Conservation (phyloP, 306 rosid species). For the Ceratonia siliqua region DNA sequence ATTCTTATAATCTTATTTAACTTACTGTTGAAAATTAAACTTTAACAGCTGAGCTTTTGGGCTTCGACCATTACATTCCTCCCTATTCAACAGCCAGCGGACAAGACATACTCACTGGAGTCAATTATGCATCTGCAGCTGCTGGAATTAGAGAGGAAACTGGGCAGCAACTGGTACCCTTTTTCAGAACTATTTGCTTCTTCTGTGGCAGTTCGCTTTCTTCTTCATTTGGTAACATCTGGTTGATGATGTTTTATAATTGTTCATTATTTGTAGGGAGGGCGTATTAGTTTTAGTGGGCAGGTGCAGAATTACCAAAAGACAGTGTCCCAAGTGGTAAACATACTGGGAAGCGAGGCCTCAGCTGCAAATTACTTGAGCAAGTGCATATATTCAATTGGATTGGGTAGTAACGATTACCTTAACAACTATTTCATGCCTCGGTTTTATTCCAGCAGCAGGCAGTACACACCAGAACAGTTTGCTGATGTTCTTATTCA, state of each 20-base stretch:
- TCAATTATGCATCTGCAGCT: slow-evolving; percentile 93
- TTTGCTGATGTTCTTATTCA: slow-evolving; percentile 70
- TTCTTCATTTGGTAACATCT: background rate
- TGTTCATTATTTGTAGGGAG: slow-evolving; percentile 59
- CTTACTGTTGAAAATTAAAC: slow-evolving; percentile 21
- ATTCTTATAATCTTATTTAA: background rate
- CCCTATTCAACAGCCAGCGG: slow-evolving; percentile 58
- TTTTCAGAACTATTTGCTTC: background rate
- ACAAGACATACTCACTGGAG: slow-evolving; percentile 69
- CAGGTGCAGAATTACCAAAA: slow-evolving; percentile 74
- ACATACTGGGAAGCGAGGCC: slow-evolving; percentile 63
- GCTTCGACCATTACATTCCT: slow-evolving; percentile 54
- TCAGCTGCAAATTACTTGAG: slow-evolving; percentile 67
- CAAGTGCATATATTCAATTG: slow-evolving; percentile 82
- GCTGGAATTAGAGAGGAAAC: slow-evolving; percentile 99
- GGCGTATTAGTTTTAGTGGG: slow-evolving; percentile 66
- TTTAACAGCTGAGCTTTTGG: slow-evolving; percentile 61
- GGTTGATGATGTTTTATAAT: background rate
- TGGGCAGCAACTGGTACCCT: slow-evolving; percentile 74
- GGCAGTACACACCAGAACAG: slow-evolving; percentile 59
- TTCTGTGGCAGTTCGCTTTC: background rate
- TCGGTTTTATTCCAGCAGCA: slow-evolving; percentile 53
- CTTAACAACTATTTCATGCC: slow-evolving; percentile 97
- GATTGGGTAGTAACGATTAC: slow-evolving; percentile 93
- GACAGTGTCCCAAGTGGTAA: slow-evolving; percentile 73